phyloP scores from a whole-genome alignment of 768 basidiomycete genomes.

The Leccinum longicurvipes region DNA sequence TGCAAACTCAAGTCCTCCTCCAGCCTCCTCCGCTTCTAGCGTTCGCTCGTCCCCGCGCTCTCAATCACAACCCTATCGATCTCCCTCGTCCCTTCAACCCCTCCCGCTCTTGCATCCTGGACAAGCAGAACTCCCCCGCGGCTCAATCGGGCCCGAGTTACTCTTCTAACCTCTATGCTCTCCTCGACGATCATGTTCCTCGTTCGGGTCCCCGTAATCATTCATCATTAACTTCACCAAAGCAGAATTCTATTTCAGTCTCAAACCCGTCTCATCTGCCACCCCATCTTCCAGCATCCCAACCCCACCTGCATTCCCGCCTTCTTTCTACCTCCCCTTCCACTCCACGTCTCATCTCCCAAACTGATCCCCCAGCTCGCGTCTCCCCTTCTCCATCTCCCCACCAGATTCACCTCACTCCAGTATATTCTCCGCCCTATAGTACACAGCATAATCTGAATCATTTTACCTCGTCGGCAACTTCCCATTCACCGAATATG shows the following conservation, averaged over 20 bases:
- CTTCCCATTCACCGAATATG: slow-evolving; percentile 39
- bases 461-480: slow-evolving; percentile 42
- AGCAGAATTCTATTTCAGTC: slow-evolving; percentile 11
- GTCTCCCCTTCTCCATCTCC: slow-evolving; percentile 42
- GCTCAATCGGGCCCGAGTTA: slow-evolving; percentile 36
- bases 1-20: slow-evolving; percentile 27
- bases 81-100: slow-evolving; percentile 22
- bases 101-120: slow-evolving; percentile 33
- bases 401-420: slow-evolving; percentile 36
- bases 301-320: slow-evolving; percentile 11
- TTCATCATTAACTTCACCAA: slow-evolving; percentile 15
- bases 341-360: background rate
- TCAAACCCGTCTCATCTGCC: slow-evolving; percentile 16
- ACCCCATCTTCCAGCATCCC: slow-evolving; percentile 19
- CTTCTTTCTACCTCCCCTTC: slow-evolving; percentile 4
- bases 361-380: background rate
- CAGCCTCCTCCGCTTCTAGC: slow-evolving; percentile 27
- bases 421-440: slow-evolving; percentile 39
- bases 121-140: slow-evolving; percentile 31
- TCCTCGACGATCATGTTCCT: slow-evolving; percentile 32
- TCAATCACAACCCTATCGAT: slow-evolving; percentile 22
- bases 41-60: slow-evolving; percentile 12
- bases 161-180: slow-evolving; percentile 29
- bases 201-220: slow-evolving; percentile 34
- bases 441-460: slow-evolving; percentile 44